Evolutionary conservation across 1,139 yeast species (phyloP).

Genomic region (Kodamaea fungicola): DNA sequence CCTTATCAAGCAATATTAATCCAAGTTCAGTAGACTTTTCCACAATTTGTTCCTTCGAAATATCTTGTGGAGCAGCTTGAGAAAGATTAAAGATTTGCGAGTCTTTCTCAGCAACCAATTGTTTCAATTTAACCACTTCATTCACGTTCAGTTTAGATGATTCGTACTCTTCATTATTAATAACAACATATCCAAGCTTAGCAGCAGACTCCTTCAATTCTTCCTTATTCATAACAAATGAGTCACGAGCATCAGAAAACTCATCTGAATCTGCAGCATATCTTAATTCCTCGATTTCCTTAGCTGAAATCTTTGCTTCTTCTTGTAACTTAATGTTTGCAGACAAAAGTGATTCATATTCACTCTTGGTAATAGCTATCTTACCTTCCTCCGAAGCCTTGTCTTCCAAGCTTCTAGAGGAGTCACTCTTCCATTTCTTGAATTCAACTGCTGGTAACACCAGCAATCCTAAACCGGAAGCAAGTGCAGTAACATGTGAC

Average conservation of each 20-base stretch:
- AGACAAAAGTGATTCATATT: conserved; percentile 9
- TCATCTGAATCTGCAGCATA: conserved; percentile 7
- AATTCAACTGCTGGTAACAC: conserved; percentile 17
- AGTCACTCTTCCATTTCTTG: conserved; percentile 15
- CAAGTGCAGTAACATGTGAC: conserved; percentile 17
- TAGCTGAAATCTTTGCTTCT: not conserved
- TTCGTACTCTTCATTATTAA: conserved; percentile 24
- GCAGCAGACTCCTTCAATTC: conserved; percentile 29
- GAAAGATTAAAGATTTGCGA: conserved; percentile 26
- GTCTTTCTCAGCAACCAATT: conserved; percentile 31
- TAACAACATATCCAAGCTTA: conserved; percentile 35
- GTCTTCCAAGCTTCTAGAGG: conserved; percentile 9
- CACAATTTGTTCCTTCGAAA: conserved; percentile 22
- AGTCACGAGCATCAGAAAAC: conserved; percentile 33
- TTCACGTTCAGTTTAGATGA: conserved; percentile 22
- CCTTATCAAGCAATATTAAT: conserved; percentile 24
- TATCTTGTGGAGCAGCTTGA: conserved; percentile 12
- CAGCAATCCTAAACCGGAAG: conserved; percentile 20
- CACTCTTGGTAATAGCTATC: conserved; percentile 30
- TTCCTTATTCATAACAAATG: conserved; percentile 26
- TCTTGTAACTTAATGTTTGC: conserved; percentile 3
- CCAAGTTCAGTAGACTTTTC: conserved; percentile 43
- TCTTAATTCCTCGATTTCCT: conserved; percentile 4
- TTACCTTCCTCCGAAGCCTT: conserved; percentile 31
- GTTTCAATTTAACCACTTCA: conserved; percentile 29